These are phyloP conservation scores for Glycyrrhiza uralensis DNA, from an alignment of 306 rosid genomes.

Conservation along the genomic window DNA sequence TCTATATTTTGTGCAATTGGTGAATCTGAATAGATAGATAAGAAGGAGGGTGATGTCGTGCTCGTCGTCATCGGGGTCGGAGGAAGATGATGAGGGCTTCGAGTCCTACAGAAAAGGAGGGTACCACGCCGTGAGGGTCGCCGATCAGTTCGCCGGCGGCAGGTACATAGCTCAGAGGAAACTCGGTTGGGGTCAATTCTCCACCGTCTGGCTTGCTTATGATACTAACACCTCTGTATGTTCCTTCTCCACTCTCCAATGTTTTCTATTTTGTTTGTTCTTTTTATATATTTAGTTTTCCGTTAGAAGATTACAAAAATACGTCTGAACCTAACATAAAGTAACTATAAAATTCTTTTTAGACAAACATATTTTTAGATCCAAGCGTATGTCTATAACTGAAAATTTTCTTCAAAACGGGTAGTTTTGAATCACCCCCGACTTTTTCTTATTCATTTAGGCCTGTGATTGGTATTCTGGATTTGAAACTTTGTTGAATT, in stretches of 20 bases:
- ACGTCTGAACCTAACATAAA: too few species aligned
- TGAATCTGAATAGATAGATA: constrained; percentile 35
- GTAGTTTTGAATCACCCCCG: neutral
- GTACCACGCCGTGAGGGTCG: constrained; percentile 86
- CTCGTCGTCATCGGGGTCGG: constrained; percentile 91
- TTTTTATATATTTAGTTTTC: neutral
- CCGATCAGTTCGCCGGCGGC: constrained; percentile 89
- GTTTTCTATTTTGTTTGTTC: too few species aligned
- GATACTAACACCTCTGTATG: constrained; percentile 71
- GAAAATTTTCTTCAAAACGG: neutral
- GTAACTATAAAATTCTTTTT: too few species aligned
- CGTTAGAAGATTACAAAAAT: too few species aligned
- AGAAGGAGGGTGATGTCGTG: constrained; percentile 64
- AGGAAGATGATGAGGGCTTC: constrained; percentile 91
- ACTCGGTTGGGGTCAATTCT: constrained; percentile 97
- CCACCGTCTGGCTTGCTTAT: constrained; percentile 98
- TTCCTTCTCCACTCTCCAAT: neutral
- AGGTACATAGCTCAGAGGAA: constrained; percentile 88
- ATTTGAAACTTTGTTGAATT: neutral
- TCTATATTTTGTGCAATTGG: neutral
- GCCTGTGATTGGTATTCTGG: constrained; percentile 12
- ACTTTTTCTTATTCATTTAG: neutral
- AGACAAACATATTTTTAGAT: too few species aligned
- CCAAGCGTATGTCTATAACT: too few species aligned
- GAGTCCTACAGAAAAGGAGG: constrained; percentile 95